A percentile compares a stretch with the other conserved stretches of the same genome.
These are phyloP conservation scores for Diaporthe amygdali DNA, from an alignment of 2,329 filamentous ascomycete species.

Conservation along the genomic window DNA sequence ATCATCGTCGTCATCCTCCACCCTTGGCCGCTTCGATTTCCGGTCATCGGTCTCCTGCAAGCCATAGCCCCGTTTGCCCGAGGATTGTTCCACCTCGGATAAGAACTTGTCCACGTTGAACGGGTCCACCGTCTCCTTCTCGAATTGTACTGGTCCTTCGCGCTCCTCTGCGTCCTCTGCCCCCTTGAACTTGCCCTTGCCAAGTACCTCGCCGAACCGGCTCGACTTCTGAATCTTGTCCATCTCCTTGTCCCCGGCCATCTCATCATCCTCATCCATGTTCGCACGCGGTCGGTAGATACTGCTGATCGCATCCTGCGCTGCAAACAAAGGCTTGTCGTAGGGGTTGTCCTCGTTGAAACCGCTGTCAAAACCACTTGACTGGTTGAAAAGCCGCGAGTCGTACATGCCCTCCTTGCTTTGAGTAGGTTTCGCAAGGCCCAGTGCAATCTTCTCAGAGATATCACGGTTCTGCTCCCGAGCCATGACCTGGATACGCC, in stretches of 20 bases:
- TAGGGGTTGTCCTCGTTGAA: conserved; percentile 98
- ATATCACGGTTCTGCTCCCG: conserved; percentile 97
- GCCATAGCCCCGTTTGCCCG: conserved; percentile 74
- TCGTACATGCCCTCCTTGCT: conserved; percentile 96
- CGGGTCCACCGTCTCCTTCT: conserved; percentile 84
- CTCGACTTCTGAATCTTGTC: conserved; percentile 85
- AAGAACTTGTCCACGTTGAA: conserved; percentile 97
- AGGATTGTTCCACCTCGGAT: conserved; percentile 73
- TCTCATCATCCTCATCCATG: conserved; percentile 78
- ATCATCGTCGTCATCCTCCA: conserved; percentile 73
- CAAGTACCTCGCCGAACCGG: conserved; percentile 84
- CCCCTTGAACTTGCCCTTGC: conserved; percentile 90
- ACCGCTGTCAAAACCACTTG: conserved; percentile 85
- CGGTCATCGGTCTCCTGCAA: conserved; percentile 69
- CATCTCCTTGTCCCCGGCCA: conserved; percentile 81
- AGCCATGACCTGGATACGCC: conserved; percentile 89
- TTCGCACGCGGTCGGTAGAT: conserved; percentile 87
- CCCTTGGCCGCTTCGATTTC: conserved; percentile 74
- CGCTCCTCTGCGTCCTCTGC: conserved; percentile 82
- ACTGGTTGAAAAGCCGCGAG: conserved; percentile 92
- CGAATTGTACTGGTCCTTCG: conserved; percentile 94
- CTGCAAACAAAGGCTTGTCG: conserved; percentile 95
- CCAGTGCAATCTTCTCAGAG: conserved; percentile 93
- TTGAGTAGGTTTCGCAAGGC: conserved; percentile 92
- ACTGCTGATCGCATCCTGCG: conserved; percentile 90